Evolutionary conservation across 1,139 yeast genomes (phyloP), one percentile per base, ranked within the genome.

Genomic region (Yamadazyma blattariae): DNA sequence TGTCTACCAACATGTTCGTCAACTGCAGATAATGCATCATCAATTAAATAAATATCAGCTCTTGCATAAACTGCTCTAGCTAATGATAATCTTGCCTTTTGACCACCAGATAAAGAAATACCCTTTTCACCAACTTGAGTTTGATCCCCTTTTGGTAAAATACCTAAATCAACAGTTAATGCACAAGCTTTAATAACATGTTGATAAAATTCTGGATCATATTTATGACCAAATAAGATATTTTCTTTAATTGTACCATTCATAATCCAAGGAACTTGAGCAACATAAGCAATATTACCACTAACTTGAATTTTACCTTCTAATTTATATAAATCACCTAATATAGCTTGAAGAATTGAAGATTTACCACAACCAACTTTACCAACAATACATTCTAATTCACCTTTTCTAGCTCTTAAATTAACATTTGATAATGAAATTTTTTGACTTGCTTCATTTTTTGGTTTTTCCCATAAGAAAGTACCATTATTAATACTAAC

Each of bases 71-170:
- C 97, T 18, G 97, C 96, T 59, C 98, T 77, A 2, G 97, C 97
- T 43, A 92, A 72, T 2, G 95, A 80, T 35, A 92, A 67, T 61
- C 98, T 80, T 1, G 97, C 97, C 68, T 90, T 92, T 61, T 92
- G 97, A 31, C 98, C 98, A 41, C 98, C 98, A 32, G 96, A 87
- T 39, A 92, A 70, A 11, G 97, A 87, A 38, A 92, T 88, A 50
- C 98, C 98, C 64, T 90, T 92, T 63, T 92, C 98, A 45, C 98
- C 98, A 34, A 92, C 97, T 51, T 85, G 77, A 2, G 98, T 90
- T 37, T 70, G 67, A 57, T 92, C 97, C 33, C 97, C 97, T 54
- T 87, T 86, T 3, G 95, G 86, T 35, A 92, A 68, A 25, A 83
- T 77, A 19, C 74, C 75, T 46, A 92, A 72, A 62, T 92, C 98